Percentiles rank a stretch among this genome's conserved stretches.
Evolutionary conservation across 352 stramenopile genomes (phyloP).

Genomic region (Globisporangium lucens): DNA sequence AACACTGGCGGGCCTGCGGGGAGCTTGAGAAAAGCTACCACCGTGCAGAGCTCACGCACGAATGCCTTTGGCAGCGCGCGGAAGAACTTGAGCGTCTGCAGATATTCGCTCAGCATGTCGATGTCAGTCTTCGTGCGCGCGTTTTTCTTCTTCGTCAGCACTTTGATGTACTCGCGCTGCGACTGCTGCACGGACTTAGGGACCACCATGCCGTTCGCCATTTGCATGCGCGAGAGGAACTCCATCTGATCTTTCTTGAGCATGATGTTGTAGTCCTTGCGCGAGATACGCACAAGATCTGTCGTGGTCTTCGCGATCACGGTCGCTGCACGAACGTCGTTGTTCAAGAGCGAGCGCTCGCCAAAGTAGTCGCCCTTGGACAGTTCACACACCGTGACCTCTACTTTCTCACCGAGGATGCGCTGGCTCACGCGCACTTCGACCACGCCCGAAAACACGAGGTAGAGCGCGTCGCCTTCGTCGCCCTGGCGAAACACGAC

Average conservation of each 20-base stretch:
- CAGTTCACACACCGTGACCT: slow-evolving; percentile 67
- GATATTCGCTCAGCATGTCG: slow-evolving; percentile 62
- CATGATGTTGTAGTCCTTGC: slow-evolving; percentile 72
- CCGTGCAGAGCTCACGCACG: slow-evolving; percentile 57
- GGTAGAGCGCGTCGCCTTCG: slow-evolving; percentile 69
- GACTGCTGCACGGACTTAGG: slow-evolving; percentile 21
- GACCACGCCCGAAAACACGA: slow-evolving; percentile 60
- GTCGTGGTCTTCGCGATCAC: slow-evolving; percentile 48
- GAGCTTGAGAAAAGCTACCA: slow-evolving; percentile 56
- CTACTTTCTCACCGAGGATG: slow-evolving; percentile 55
- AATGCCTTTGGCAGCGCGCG: slow-evolving; percentile 56
- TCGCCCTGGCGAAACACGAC: slow-evolving; percentile 68
- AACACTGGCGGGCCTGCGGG: slow-evolving; percentile 48
- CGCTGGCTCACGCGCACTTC: slow-evolving; percentile 62
- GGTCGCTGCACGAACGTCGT: slow-evolving; percentile 58
- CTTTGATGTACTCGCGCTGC: slow-evolving; percentile 52
- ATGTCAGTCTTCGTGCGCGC: slow-evolving; percentile 48
- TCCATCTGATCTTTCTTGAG: slow-evolving; percentile 69
- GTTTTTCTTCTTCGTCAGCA: slow-evolving; percentile 51
- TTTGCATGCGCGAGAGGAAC: slow-evolving; percentile 63
- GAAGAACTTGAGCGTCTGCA: slow-evolving; percentile 80
- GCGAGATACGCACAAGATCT: slow-evolving; percentile 65
- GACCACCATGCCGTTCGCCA: slow-evolving; percentile 31
- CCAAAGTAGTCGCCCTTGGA: slow-evolving; percentile 72
- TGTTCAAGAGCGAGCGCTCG: slow-evolving; percentile 58